Conservation (phyloP, 2,329 filamentous ascomycete genomes). For the Xylaria sp. region DNA sequence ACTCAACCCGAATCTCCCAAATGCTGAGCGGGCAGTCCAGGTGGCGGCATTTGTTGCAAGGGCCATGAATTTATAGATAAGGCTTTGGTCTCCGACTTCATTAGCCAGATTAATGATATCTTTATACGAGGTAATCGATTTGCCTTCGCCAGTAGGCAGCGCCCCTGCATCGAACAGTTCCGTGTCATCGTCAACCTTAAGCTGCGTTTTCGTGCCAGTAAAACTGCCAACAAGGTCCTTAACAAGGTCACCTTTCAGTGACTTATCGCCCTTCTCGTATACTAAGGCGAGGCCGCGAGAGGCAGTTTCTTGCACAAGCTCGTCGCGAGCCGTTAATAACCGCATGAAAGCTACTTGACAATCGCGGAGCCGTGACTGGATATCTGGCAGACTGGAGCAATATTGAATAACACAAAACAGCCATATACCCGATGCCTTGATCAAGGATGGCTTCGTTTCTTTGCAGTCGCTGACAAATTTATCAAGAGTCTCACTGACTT, state of each 20-base stretch:
- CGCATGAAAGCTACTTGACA: constrained; percentile 89
- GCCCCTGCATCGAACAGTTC: constrained; percentile 93
- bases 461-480: constrained; percentile 82
- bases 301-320: constrained; percentile 94
- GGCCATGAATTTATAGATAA: constrained; percentile 99
- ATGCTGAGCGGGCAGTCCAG: constrained; percentile 96
- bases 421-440: constrained; percentile 96
- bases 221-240: constrained; percentile 90
- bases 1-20: constrained; percentile 92
- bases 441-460: constrained; percentile 85
- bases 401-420: constrained; percentile 91
- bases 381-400: constrained; percentile 79
- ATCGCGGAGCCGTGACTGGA: constrained; percentile 78
- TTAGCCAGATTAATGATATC: constrained; percentile 96
- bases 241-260: constrained; percentile 83
- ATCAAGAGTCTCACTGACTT: constrained; percentile 68
- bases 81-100: constrained; percentile 92
- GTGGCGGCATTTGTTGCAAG: constrained; percentile 94
- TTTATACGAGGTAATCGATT: constrained; percentile 93
- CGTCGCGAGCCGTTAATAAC: constrained; percentile 86
- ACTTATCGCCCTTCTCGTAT: constrained; percentile 88
- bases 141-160: constrained; percentile 88
- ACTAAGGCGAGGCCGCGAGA: constrained; percentile 91
- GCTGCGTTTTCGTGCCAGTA: constrained; percentile 76
- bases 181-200: constrained; percentile 90